Conservation (phyloP, 1,284 basidiomycete species). For the Tylopilus sp. region DNA sequence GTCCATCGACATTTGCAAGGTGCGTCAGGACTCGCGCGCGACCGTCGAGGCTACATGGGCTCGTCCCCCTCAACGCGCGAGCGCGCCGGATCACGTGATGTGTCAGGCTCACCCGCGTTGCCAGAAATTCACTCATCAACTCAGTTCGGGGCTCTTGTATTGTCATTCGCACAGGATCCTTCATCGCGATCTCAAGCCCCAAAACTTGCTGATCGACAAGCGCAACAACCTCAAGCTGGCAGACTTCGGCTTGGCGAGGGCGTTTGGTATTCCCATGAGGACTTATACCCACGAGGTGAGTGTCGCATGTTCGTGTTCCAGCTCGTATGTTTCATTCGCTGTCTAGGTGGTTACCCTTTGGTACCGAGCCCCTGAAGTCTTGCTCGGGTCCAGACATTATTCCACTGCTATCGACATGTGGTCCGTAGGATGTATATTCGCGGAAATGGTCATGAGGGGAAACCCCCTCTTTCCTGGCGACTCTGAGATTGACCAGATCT, state of each 20-base stretch:
- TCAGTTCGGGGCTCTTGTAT: slow-evolving; percentile 84
- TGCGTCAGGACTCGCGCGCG: slow-evolving; percentile 35
- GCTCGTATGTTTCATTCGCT: slow-evolving; percentile 13
- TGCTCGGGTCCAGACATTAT: slow-evolving; percentile 94
- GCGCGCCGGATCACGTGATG: slow-evolving; percentile 32
- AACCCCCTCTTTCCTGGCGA: slow-evolving; percentile 95
- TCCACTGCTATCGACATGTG: slow-evolving; percentile 98
- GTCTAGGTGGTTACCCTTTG: slow-evolving; percentile 92
- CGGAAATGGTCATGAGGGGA: slow-evolving; percentile 87
- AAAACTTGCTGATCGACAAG: slow-evolving; percentile 93
- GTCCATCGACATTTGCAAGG: slow-evolving; percentile 81
- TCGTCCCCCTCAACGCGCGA: too few relatives aligned
- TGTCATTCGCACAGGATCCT: slow-evolving; percentile 96
- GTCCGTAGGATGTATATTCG: slow-evolving; percentile 94
- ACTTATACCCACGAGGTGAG: slow-evolving; percentile 96
- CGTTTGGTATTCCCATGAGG: slow-evolving; percentile 95
- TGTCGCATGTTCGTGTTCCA: slow-evolving; percentile 6
- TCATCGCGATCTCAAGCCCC: slow-evolving; percentile 96
- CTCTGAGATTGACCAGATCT: slow-evolving; percentile 99
- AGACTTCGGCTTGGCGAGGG: slow-evolving; percentile 94
- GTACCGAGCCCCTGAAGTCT: slow-evolving; percentile 97
- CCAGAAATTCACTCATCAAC: slow-evolving; percentile 87
- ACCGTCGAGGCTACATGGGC: too few relatives aligned
- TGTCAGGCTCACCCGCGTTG: slow-evolving; percentile 14
- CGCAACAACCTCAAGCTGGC: slow-evolving; percentile 89